Base-by-base conservation (phyloP, 2,329 filamentous ascomycete species). In the Alternaria dauci region DNA sequence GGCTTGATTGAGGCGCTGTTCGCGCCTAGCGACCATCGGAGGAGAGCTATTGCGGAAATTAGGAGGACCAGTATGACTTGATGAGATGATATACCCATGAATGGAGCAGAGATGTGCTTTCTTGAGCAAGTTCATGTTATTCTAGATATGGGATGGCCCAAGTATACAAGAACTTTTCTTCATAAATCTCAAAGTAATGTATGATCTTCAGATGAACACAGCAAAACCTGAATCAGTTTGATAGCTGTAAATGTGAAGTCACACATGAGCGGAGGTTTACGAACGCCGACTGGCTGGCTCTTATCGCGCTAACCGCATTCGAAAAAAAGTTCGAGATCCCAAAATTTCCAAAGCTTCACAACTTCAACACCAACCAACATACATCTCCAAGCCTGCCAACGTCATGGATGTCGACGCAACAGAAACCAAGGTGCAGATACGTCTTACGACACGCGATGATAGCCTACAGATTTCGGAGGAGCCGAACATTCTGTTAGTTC, bases 1-100 rank as follows among this genome's bases (percentile, higher is more conserved):
- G 88, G 89, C 68, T 70, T 90, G 73, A 86, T 90, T 52, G 82
- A 87, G 74, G 88, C 87, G 18, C 75, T 90, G 36, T 90, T 90
- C 74, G 87, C 87, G 18, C 88, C 89, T 66, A 87, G 85, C 64
- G 84, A 86, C 36, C 80, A 88, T 71, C 78, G 87, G 57, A 81
- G 86, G 63, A 82, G 81, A 70, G 85, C 87, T 3, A 87, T 89
- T 68, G 79, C 79, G 39, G 86, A 88, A 60, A 88, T 89, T 28
- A 68, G 72, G 55, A 72, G 74, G 61, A 71, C 68, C 8, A 73
- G 68, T 30, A 66, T 69, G 63, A 66, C 8, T 72, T 41, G 38
- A 51, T 23, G 20, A 28, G 47, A 56, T 32, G 38, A 8, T n/a
- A 55, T 50, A 5, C 20, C 5, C 12, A 8, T 38, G 46, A 26